Evolutionary conservation across 1,284 basidiomycete species (phyloP).

Genomic region (Trichosporon inkin): DNA sequence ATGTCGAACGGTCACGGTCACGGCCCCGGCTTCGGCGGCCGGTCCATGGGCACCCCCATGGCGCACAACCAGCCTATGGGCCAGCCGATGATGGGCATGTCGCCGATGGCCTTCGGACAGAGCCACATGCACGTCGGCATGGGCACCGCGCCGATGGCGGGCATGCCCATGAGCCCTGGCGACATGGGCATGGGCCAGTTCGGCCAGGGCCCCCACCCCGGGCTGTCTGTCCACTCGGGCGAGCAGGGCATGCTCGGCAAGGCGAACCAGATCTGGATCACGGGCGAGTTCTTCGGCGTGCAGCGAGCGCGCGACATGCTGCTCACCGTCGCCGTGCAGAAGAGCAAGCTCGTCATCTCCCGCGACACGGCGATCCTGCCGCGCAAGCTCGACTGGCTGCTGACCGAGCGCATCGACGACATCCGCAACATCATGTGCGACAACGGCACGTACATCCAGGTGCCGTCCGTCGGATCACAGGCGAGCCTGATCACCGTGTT

Average conservation of each 20-base stretch:
- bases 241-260: constrained; percentile 54
- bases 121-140: constrained; percentile 42
- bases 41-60: constrained; percentile 27
- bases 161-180: constrained; percentile 21
- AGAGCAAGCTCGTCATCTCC: constrained; percentile 88
- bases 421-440: constrained; percentile 89
- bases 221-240: constrained; percentile 43
- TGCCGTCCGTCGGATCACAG: constrained; percentile 67
- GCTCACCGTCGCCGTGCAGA: constrained; percentile 76
- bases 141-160: constrained; percentile 36
- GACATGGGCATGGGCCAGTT: constrained; percentile 37
- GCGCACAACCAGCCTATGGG: constrained; percentile 25
- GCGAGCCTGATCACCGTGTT: constrained; percentile 89
- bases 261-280: constrained; percentile 83
- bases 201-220: constrained; percentile 38
- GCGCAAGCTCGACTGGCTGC: constrained; percentile 96
- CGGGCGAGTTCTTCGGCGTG: constrained; percentile 94
- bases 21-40: constrained; percentile 17
- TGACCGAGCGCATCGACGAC: constrained; percentile 86
- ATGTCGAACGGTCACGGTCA: constrained; percentile 21
- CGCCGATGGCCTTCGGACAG: constrained; percentile 28
- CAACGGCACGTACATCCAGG: constrained; percentile 92
- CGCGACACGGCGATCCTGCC: constrained; percentile 90
- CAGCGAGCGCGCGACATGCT: constrained; percentile 94
- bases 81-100: constrained; percentile 25